Base-by-base conservation (phyloP, 805 yeast genomes). In the Schwanniomyces occidentalis region DNA sequence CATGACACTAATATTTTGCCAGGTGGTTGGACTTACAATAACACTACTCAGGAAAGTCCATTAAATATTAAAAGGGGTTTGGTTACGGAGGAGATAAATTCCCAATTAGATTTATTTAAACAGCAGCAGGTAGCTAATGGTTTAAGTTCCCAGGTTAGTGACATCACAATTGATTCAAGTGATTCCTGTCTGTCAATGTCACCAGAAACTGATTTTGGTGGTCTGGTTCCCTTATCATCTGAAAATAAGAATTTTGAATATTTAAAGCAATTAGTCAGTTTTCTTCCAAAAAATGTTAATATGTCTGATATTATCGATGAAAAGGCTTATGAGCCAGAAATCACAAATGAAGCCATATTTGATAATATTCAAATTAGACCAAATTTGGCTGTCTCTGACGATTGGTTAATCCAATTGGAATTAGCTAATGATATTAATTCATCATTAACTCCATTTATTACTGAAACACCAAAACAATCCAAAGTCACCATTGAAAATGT, bases 261-360 rank as follows among this genome's bases (percentile, higher is more conserved):
- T 37, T 56, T 65, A 35, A 58, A 56, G 32, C 63, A 58, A 24
- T 44, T 66, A 24, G 59, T 63, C 8, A 56, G 54, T 24, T 51
- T 50, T 3, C 44, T 63, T 7, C 71, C 72, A 1, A 43, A 50
- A n/a, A 50, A 54, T 24, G 38, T 48, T 14, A 51, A 51, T 44
- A 52, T 56, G 46, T 45, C 49, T 33, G 73, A 69, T 2, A 53
- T 78, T 14, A 68, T 82, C 5, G 67, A 73, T 31, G 85, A 81
- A 44, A 82, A 78, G 47, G 83, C 78, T 3, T 85, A 76, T 51
- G 93, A 85, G 54, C 91, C 91, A 0, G 77, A 78, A 71, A 54
- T 73, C 51, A 23, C 46, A 1, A 55, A 68, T 62, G 42, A 56
- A 65, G 45, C 62, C 37, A 48, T 51, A 24, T 48, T 69, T 51